A percentile compares a stretch with the other conserved stretches of the same genome.
These are phyloP conservation scores for Thalassiosira livingstoniorum DNA, from an alignment of 352 stramenopile species.

Conservation along the genomic window DNA sequence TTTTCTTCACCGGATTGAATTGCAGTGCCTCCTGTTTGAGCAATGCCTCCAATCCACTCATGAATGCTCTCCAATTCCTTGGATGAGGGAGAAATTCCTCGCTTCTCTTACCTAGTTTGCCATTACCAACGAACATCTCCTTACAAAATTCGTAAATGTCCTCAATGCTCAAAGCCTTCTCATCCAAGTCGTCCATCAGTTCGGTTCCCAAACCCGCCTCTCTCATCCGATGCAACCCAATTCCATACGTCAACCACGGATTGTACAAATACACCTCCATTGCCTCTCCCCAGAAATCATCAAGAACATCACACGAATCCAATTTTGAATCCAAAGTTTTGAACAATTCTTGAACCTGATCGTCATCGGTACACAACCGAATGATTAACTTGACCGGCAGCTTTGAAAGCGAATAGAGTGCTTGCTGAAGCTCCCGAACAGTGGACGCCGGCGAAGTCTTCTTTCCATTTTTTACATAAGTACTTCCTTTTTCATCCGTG, in stretches of 20 bases:
- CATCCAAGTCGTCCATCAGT: constrained; percentile 70
- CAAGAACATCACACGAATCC: constrained; percentile 83
- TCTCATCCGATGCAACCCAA: constrained; percentile 79
- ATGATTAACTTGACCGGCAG: constrained; percentile 84
- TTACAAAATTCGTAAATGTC: constrained; percentile 52
- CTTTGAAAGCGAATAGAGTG: constrained; percentile 61
- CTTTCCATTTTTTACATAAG: not conserved
- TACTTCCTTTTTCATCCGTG: constrained; percentile 3
- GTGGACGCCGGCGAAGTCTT: not conserved
- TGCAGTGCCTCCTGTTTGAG: constrained; percentile 28
- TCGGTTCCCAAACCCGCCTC: constrained; percentile 53
- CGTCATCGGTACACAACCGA: constrained; percentile 84
- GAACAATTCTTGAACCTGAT: constrained; percentile 78
- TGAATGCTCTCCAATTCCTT: constrained; percentile 34
- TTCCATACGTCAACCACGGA: constrained; percentile 81
- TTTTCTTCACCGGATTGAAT: constrained; percentile 37
- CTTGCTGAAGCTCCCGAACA: constrained; percentile 44
- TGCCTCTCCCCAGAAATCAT: constrained; percentile 77
- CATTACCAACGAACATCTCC: constrained; percentile 32
- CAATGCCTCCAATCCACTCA: constrained; percentile 5
- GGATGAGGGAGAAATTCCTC: constrained; percentile 27
- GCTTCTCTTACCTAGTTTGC: not conserved
- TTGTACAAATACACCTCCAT: constrained; percentile 79
- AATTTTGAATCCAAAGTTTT: constrained; percentile 80
- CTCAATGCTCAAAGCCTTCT: constrained; percentile 38